Evolutionary conservation across 352 stramenopile genomes (phyloP).

Genomic region (Pythium rhizo-oryzae): DNA sequence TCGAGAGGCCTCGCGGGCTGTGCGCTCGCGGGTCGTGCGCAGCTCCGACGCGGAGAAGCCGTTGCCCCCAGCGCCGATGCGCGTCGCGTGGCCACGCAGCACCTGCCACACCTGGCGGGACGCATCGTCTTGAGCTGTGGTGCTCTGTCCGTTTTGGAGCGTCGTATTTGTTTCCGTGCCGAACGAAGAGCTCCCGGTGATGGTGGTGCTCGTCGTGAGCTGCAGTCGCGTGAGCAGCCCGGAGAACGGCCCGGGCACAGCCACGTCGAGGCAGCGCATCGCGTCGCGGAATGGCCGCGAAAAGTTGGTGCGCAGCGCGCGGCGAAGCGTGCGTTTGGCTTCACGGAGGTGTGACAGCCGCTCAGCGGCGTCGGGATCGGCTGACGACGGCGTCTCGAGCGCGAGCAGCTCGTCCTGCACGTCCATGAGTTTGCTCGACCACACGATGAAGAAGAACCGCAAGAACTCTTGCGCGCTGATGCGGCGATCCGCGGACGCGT

Average conservation of each 20-base stretch:
- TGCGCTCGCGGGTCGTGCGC: conserved; percentile 10
- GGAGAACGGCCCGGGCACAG: conserved; percentile 43
- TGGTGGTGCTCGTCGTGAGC: conserved; percentile 18
- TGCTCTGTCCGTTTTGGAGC: not conserved
- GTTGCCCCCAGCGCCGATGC: conserved; percentile 1
- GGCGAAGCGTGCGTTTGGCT: conserved; percentile 35
- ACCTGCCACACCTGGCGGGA: conserved; percentile 41
- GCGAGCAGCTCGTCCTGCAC: conserved; percentile 47
- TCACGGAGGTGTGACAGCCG: not conserved
- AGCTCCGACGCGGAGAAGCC: not conserved
- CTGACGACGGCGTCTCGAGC: conserved; percentile 23
- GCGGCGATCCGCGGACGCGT: conserved; percentile 44
- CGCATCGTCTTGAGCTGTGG: not conserved
- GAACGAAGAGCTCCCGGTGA: not conserved
- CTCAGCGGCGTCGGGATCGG: conserved; percentile 11
- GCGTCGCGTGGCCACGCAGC: conserved; percentile 31
- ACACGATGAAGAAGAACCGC: conserved; percentile 58
- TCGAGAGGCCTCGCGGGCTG: conserved; percentile 22
- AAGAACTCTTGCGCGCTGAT: conserved; percentile 51
- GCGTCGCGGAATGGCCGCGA: conserved; percentile 55
- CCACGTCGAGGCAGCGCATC: conserved; percentile 49
- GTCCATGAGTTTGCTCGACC: conserved; percentile 52
- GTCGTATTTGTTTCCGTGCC: no score
- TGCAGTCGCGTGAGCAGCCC: conserved; percentile 39
- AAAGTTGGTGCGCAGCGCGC: conserved; percentile 53